Evolutionary conservation across 352 stramenopile genomes (phyloP).

Genomic region (Pythium phragmiticola): DNA sequence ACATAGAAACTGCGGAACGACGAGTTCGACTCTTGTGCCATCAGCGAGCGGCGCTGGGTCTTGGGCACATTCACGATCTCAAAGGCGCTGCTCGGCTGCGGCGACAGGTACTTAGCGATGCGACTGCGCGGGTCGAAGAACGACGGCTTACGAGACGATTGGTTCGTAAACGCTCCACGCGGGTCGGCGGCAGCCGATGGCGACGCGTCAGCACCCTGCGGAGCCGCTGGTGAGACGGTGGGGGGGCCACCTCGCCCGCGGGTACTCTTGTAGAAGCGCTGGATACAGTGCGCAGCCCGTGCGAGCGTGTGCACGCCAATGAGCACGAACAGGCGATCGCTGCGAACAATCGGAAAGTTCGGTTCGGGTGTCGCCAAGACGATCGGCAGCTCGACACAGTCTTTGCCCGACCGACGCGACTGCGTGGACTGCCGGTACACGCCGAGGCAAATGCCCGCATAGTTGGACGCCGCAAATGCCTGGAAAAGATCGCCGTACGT

Average conservation of each 20-base stretch:
- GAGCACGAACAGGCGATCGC: slow-evolving; percentile 69
- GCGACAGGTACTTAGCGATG: slow-evolving; percentile 40
- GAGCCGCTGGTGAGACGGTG: no score
- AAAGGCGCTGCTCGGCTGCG: slow-evolving; percentile 9
- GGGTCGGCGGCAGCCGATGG: not conserved
- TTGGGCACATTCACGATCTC: slow-evolving; percentile 26
- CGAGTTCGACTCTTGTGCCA: slow-evolving; percentile 25
- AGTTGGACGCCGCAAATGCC: slow-evolving; percentile 52
- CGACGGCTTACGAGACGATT: slow-evolving; percentile 9
- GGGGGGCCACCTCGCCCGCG: no score
- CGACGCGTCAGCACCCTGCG: no score
- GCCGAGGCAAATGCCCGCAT: slow-evolving; percentile 65
- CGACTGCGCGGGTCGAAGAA: slow-evolving; percentile 28
- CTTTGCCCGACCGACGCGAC: slow-evolving; percentile 32
- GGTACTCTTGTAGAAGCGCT: slow-evolving; percentile 32
- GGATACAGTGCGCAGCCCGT: slow-evolving; percentile 57
- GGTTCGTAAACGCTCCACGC: no score
- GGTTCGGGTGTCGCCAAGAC: slow-evolving; percentile 70
- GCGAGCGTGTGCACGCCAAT: slow-evolving; percentile 72
- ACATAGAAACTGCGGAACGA: slow-evolving; percentile 31
- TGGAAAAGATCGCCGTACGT: slow-evolving; percentile 71
- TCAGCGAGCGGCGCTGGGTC: slow-evolving; percentile 25
- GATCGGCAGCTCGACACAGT: slow-evolving; percentile 61
- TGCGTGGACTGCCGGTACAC: slow-evolving; percentile 74
- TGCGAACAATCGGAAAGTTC: slow-evolving; percentile 46